Conservation (phyloP, 805 yeast genomes). For the Starmerella stellata region DNA sequence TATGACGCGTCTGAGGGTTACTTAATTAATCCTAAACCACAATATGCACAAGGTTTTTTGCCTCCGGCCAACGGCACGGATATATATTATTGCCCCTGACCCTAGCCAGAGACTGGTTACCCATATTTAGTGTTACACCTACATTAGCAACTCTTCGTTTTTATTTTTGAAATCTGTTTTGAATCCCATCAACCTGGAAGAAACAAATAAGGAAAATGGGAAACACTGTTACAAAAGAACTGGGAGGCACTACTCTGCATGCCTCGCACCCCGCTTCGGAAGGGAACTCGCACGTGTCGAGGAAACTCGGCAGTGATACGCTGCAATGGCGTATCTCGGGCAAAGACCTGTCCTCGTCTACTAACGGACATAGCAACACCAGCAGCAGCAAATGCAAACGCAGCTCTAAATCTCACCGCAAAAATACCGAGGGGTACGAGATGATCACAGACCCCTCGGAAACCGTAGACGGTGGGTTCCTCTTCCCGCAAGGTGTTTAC, state of each 20-base stretch:
- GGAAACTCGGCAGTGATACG: neutral
- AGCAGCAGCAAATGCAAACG: constrained; percentile 12
- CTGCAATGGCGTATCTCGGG: neutral
- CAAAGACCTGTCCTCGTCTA: neutral
- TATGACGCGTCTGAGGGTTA: neutral
- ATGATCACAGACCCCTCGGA: constrained; percentile 28
- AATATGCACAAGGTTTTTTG: neutral
- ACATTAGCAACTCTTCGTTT: too few species aligned
- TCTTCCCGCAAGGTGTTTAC: constrained; percentile 85
- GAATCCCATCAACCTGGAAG: neutral
- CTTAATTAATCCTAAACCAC: neutral
- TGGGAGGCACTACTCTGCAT: neutral
- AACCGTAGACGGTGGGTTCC: constrained; percentile 80
- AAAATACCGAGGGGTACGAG: constrained; percentile 10
- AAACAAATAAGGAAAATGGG: neutral
- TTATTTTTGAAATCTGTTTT: too few species aligned
- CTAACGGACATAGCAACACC: too few species aligned
- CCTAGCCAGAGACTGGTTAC: too few species aligned
- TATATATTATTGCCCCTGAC: too few species aligned
- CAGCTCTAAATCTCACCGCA: constrained; percentile 1
- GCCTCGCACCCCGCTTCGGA: neutral
- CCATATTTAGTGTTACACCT: too few species aligned
- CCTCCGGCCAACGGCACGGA: neutral
- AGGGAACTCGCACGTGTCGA: neutral
- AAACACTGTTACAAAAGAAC: neutral